Evolutionary conservation across 768 basidiomycete species (phyloP), one percentile per base, ranked within the genome.

Genomic region (Cyathus striatus): DNA sequence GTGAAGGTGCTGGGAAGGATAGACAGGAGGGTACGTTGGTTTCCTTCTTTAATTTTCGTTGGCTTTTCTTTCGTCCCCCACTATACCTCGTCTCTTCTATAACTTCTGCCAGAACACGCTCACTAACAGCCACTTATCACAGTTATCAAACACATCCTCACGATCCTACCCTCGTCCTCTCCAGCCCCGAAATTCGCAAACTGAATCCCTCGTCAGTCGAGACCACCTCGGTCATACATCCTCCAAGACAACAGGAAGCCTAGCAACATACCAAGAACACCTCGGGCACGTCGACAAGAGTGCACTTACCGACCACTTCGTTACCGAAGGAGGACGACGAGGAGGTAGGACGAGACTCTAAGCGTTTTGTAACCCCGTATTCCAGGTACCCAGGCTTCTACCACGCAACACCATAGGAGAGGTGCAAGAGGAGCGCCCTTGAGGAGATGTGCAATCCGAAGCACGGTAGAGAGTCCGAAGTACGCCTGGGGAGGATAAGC

Each of bases 61-160:
- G 20, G 10, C 9, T 9, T 25, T 23, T 36, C 20, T 20, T n/a
- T 4, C 4, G 16, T 26, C 1, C 2, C 0, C 13, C 9, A 23
- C 6, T 7, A 9, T 21, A 7, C 30, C 7, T 18, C 10, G 6
- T 23, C 20, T 5, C 32, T 6, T 18, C 6, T 47, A 87, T 90
- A 90, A 17, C 78, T 87, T 36, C 75, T 75, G 43, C 90, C 97
- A 63, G 77, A 97, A 13, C 88, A 92, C 50, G 93, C 91, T 0
- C 77, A 97, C 37, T 70, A 89, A 45, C 78, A 78, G 32, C 83
- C 97, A 53, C 71, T 97, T 54, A 72, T 92, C 48, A 95, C 93
- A 57, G 97, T 97, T 67, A 84, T 88, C 0, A 89, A 95, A 66
- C n/a, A n/a, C n/a, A 84, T 87, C 23, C 85, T 91, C 55, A 95